Conservation (phyloP, 1,284 basidiomycete genomes). For the Pseudozyma tsukubaensis region DNA sequence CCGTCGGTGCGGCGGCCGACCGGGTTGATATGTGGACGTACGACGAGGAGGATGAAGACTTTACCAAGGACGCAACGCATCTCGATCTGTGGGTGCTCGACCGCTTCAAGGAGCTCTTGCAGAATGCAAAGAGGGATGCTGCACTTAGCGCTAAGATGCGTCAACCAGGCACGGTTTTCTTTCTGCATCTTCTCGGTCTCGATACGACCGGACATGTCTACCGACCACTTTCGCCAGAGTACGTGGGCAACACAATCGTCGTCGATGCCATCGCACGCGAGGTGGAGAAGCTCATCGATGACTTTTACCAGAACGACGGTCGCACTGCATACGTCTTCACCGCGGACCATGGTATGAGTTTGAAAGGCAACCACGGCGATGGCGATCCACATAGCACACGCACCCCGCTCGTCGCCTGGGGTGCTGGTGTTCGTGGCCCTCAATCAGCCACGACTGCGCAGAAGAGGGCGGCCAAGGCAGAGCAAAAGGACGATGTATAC, state of each 20-base stretch:
- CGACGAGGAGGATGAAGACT: slow-evolving; percentile 77
- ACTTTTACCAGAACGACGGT: slow-evolving; percentile 74
- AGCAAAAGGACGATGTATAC: slow-evolving; percentile 45
- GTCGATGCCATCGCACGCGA: slow-evolving; percentile 82
- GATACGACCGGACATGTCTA: slow-evolving; percentile 91
- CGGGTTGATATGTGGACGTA: slow-evolving; percentile 83
- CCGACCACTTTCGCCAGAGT: slow-evolving; percentile 87
- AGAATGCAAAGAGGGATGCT: slow-evolving; percentile 28
- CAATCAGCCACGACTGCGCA: slow-evolving; percentile 9
- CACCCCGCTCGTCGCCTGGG: slow-evolving; percentile 87
- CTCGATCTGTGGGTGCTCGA: slow-evolving; percentile 85
- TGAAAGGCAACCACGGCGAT: slow-evolving; percentile 88
- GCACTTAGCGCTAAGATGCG: slow-evolving; percentile 72
- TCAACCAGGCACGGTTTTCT: slow-evolving; percentile 77
- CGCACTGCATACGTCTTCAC: slow-evolving; percentile 85
- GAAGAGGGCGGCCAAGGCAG: slow-evolving; percentile 1
- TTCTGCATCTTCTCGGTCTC: slow-evolving; percentile 84
- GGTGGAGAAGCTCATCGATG: slow-evolving; percentile 75
- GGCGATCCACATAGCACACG: slow-evolving; percentile 89
- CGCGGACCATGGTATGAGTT: slow-evolving; percentile 90
- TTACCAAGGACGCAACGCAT: slow-evolving; percentile 76
- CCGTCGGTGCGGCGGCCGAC: slow-evolving; percentile 76
- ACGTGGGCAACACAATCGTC: slow-evolving; percentile 84
- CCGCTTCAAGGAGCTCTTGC: slow-evolving; percentile 73
- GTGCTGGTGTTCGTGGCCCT: slow-evolving; percentile 73